Percentiles rank a stretch among this genome's conserved stretches.
Conservation (phyloP, 108 stramenopile genomes). For the Schizochytrium sp. region DNA sequence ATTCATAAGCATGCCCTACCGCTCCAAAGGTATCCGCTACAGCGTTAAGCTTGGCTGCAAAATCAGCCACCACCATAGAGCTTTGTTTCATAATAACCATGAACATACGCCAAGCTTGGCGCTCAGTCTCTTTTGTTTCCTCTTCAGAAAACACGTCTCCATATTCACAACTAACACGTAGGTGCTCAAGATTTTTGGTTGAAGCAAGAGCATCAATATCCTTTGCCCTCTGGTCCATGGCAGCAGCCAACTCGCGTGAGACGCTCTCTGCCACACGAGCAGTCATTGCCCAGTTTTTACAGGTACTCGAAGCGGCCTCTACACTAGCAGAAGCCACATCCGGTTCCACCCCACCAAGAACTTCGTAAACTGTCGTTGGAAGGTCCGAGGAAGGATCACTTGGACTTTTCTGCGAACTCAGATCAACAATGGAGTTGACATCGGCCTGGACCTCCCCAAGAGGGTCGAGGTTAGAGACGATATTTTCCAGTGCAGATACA, state of each 20-base stretch:
- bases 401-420: neutral
- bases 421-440: neutral
- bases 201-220: constrained; percentile 49
- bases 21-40: neutral
- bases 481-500: neutral
- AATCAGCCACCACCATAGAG: constrained; percentile 43
- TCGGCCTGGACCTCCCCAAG: neutral
- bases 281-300: constrained; percentile 14
- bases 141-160: constrained; percentile 45
- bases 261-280: neutral
- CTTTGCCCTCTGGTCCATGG: neutral
- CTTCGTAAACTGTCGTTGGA: neutral
- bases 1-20: neutral
- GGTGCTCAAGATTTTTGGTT: neutral
- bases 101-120: constrained; percentile 51
- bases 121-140: constrained; percentile 56
- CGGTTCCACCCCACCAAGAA: constrained; percentile 19
- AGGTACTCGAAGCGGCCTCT: neutral
- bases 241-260: constrained; percentile 26
- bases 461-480: constrained; percentile 25
- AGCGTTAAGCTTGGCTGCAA: neutral
- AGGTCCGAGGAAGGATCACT: neutral
- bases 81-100: constrained; percentile 59
- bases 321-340: constrained; percentile 56
- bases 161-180: constrained; percentile 54